These are phyloP conservation scores for Filobasidium floriforme DNA, from an alignment of 768 basidiomycete species.

Conservation along the genomic window DNA sequence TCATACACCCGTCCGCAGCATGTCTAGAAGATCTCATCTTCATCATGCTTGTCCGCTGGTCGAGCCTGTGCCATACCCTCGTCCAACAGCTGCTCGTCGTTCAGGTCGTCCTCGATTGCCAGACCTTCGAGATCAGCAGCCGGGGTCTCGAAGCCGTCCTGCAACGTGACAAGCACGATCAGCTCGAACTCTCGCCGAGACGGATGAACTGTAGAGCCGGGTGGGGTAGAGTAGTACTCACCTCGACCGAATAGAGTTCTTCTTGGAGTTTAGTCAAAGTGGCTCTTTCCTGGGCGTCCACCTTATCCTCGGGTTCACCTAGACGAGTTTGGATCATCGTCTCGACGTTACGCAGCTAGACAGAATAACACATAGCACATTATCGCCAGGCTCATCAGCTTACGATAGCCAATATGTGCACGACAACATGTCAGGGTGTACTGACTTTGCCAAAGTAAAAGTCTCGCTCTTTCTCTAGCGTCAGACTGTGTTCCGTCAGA, in stretches of 20 bases:
- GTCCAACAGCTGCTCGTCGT: slow-evolving; percentile 3
- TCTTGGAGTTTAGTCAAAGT: slow-evolving; percentile 70
- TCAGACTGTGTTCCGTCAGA: slow-evolving; percentile 70
- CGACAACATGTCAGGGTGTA: slow-evolving; percentile 3
- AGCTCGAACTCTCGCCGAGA: neutral
- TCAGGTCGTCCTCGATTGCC: slow-evolving; percentile 24
- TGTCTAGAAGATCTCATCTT: slow-evolving; percentile 1
- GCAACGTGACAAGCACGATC: slow-evolving; percentile 7
- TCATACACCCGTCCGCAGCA: neutral
- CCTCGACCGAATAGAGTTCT: slow-evolving; percentile 93
- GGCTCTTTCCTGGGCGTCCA: slow-evolving; percentile 46
- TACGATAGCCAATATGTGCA: neutral
- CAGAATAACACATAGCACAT: neutral
- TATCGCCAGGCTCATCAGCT: neutral
- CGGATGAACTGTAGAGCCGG: too few species aligned
- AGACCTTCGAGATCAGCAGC: slow-evolving; percentile 32
- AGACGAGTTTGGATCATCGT: slow-evolving; percentile 76
- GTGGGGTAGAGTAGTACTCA: slow-evolving; percentile 34
- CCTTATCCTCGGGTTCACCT: slow-evolving; percentile 54
- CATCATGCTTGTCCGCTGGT: neutral
- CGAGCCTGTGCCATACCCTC: neutral
- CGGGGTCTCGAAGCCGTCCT: slow-evolving; percentile 93
- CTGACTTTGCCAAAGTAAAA: slow-evolving; percentile 96
- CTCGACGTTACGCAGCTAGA: slow-evolving; percentile 88
- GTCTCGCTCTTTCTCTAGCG: slow-evolving; percentile 92